Conservation (phyloP, 805 yeast genomes). For the Komagataella populi region DNA sequence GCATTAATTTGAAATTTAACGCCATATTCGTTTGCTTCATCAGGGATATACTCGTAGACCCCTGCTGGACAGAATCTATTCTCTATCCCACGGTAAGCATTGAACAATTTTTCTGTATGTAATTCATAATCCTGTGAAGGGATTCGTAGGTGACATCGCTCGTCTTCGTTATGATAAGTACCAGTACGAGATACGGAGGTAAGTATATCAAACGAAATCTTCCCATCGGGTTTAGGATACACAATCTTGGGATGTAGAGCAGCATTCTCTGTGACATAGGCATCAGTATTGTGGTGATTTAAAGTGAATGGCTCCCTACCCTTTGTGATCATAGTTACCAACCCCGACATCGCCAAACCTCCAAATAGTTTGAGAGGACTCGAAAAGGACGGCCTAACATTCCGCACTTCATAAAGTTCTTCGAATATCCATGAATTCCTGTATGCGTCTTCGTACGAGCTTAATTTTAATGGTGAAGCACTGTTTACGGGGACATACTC, state of each 20-base stretch:
- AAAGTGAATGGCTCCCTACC: constrained; percentile 90
- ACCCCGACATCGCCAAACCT: constrained; percentile 75
- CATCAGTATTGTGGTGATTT: constrained; percentile 51
- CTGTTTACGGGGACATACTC: constrained; percentile 13
- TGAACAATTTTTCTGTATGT: constrained; percentile 61
- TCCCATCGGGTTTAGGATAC: constrained; percentile 95
- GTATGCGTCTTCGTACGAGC: constrained; percentile 48
- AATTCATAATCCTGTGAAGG: constrained; percentile 45
- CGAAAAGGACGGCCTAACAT: constrained; percentile 85
- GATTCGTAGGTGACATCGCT: constrained; percentile 73
- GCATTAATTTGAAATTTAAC: constrained; percentile 87
- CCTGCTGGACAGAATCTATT: constrained; percentile 97
- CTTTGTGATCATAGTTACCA: constrained; percentile 62
- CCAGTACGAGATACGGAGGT: constrained; percentile 97
- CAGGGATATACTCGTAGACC: constrained; percentile 81
- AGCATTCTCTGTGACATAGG: constrained; percentile 60
- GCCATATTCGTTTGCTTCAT: constrained; percentile 40
- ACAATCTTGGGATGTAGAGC: constrained; percentile 52
- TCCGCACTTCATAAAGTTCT: constrained; percentile 76
- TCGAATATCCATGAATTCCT: constrained; percentile 75
- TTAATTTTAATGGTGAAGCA: constrained; percentile 20
- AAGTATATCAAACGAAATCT: constrained; percentile 76
- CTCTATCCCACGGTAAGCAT: constrained; percentile 77
- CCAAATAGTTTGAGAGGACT: constrained; percentile 63
- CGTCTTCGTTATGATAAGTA: constrained; percentile 90